Evolutionary conservation across 2,329 filamentous ascomycete genomes (phyloP).

Genomic region (Akanthomyces muscarius): DNA sequence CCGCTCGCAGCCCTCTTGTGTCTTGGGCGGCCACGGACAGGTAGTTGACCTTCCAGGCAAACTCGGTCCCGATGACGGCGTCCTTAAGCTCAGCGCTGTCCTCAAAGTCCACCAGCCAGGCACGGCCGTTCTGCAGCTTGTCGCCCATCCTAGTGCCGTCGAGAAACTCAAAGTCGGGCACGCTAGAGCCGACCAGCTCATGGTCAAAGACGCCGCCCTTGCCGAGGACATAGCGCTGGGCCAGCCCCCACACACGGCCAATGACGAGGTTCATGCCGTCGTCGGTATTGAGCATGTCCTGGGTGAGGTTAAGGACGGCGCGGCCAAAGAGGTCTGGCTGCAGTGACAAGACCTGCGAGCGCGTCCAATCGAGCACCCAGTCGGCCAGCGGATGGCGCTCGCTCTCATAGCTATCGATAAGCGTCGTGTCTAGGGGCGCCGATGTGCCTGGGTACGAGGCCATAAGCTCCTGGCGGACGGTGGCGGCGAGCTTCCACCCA

Average conservation of each 20-base stretch:
- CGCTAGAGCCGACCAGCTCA: slow-evolving; percentile 32
- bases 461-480: slow-evolving; percentile 25
- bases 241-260: slow-evolving; percentile 33
- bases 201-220: slow-evolving; percentile 21
- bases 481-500: slow-evolving; percentile 45
- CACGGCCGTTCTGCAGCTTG: slow-evolving; percentile 27
- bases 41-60: slow-evolving; percentile 23
- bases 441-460: background rate
- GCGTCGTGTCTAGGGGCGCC: slow-evolving; percentile 12
- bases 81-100: slow-evolving; percentile 18
- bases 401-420: slow-evolving; percentile 44
- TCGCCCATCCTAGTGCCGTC: slow-evolving; percentile 28
- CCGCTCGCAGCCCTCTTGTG: slow-evolving; percentile 23
- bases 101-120: slow-evolving; percentile 28
- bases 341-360: slow-evolving; percentile 32
- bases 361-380: slow-evolving; percentile 34
- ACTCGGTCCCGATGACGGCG: slow-evolving; percentile 9
- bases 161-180: slow-evolving; percentile 32
- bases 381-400: slow-evolving; percentile 44
- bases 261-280: slow-evolving; percentile 30
- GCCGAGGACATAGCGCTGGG: slow-evolving; percentile 29
- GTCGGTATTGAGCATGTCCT: slow-evolving; percentile 27
- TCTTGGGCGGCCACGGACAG: slow-evolving; percentile 22
- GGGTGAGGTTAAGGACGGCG: slow-evolving; percentile 25
- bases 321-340: slow-evolving; percentile 25